Evolutionary conservation across 139 green algal genomes (phyloP), one percentile per base, ranked within the genome.

Genomic region (Marvania coccoides): DNA sequence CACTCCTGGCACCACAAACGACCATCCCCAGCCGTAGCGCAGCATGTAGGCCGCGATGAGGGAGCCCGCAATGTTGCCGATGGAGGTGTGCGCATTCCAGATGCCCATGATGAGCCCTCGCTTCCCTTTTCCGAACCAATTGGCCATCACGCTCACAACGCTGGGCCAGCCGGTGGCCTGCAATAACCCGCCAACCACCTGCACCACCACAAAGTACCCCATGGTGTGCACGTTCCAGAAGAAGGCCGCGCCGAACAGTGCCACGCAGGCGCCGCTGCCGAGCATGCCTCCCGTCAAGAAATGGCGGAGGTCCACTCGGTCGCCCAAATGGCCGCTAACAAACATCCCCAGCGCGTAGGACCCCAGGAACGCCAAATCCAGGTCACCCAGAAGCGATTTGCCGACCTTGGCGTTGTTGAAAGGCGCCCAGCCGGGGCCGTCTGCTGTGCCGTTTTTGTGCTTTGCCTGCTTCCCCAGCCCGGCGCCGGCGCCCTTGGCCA

Each of bases 111-210:
- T 84, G 1, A 97, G 73, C 4, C 92, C 92, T 7, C 91, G 80
- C 70, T 94, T 91, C 48, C 86, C 84, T 67, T 96, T 96, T 53
- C 90, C 91, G 79, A 86, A 95, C 92, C 92, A 98, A 76, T 96
- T 96, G 36, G 85, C 92, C 63, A 98, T 87, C 14, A 97, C 81
- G 38, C 76, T 77, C 30, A 98, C 92, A 13, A 98, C 92, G 54
- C 73, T 87, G 5, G 92, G 92, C 92, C 92, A 98, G 24, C 92
- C 92, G 0, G 88, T 95, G 40, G 82, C 87, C 72, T 98, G 90
- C 58, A 96, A 86, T 29, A 96, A 58, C 19, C 91, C 91, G 75
- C 71, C 75, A 34, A 61, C 33, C 5, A 88, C 73, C 61, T 88
- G 82, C 5, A 97, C 71, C 4, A 75, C 19, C 1, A 92, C 59